Evolutionary conservation across 75 land plant genomes (phyloP), one percentile per base, ranked within the genome.

Genomic region (Azolla pinnata): DNA sequence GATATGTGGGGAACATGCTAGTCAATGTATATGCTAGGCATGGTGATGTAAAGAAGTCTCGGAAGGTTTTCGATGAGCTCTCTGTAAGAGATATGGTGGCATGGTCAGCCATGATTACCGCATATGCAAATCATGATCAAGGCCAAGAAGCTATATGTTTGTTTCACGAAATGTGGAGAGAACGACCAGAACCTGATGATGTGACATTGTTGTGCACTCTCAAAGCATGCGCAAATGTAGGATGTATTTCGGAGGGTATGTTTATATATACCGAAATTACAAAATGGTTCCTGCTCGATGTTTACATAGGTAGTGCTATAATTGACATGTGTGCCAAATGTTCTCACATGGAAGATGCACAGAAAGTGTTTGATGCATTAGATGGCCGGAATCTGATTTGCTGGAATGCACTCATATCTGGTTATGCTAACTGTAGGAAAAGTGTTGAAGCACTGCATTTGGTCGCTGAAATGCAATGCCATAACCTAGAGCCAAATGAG

Each of bases 311-410:
- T 47, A 78, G 75, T 56, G 74, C 75, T 16, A 59, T 82, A 7
- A 54, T 82, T 28, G 78, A 78, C 55, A 82, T 82, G 85, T 82
- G 72, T 59, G 75, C 56, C 5, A 72, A 77, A 40, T 77, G 79
- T 32, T 53, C 40, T 24, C 29, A 51, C 18, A 24, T 63, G 42
- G 70, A 55, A 25, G 69, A 76, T 18, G 70, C 71, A 4, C 19
- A 20, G 8, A 18, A n/a, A 33, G 59, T 67, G 19, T 72, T 77
- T 72, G 75, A 72, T 4, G 32, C 25, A 31, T 66, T 77, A 51
- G 45, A 33, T 29, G 60, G 67, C 30, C 59, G 54, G 33, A 68
- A 77, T 44, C 56, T 67, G 4, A 48, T 71, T 38, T 71, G 75
- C 2, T 77, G 79, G 79, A 72, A 67, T 49, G 69, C 79, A 4